Evolutionary conservation across 345 rosid genomes (phyloP).

Genomic region (Brassica cretica): DNA sequence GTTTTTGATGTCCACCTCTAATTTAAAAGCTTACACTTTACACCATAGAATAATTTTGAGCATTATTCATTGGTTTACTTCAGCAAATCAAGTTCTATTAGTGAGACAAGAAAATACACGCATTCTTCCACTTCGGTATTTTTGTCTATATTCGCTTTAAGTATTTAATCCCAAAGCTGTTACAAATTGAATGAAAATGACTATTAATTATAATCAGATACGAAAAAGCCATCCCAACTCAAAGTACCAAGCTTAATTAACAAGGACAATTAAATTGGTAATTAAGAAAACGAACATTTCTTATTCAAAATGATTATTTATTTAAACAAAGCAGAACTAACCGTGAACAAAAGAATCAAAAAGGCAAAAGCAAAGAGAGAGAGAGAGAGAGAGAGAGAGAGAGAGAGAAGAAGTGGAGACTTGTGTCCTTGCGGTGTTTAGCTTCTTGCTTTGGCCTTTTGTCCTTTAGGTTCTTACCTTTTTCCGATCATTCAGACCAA

Average conservation of each 20-base stretch:
- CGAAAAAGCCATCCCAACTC: slow-evolving; percentile 25
- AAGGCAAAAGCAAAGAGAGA: slow-evolving; percentile 19
- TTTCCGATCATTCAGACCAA: slow-evolving; percentile 41
- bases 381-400: background rate
- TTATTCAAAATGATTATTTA: slow-evolving; percentile 22
- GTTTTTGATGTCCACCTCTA: background rate
- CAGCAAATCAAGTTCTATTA: slow-evolving; percentile 32
- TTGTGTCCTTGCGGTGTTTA: slow-evolving; percentile 32
- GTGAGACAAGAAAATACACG: slow-evolving; percentile 39
- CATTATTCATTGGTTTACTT: slow-evolving; percentile 18
- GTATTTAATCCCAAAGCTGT: slow-evolving; percentile 33
- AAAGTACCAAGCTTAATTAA: slow-evolving; percentile 15
- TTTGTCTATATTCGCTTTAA: slow-evolving; percentile 36
- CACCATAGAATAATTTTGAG: background rate
- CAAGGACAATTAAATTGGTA: slow-evolving; percentile 12
- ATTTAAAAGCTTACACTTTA: background rate
- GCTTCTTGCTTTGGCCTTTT: slow-evolving; percentile 27
- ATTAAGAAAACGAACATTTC: slow-evolving; percentile 28
- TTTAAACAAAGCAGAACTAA: slow-evolving; percentile 22
- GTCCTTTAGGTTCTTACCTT: slow-evolving; percentile 40
- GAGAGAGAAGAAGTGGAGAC: slow-evolving; percentile 39
- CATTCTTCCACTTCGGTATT: slow-evolving; percentile 31
- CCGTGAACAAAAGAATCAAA: slow-evolving; percentile 41
- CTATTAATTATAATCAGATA: slow-evolving; percentile 13
- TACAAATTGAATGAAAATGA: slow-evolving; percentile 24